Conservation (phyloP, 148 eudicot genomes). For the Linanthus parryae region DNA sequence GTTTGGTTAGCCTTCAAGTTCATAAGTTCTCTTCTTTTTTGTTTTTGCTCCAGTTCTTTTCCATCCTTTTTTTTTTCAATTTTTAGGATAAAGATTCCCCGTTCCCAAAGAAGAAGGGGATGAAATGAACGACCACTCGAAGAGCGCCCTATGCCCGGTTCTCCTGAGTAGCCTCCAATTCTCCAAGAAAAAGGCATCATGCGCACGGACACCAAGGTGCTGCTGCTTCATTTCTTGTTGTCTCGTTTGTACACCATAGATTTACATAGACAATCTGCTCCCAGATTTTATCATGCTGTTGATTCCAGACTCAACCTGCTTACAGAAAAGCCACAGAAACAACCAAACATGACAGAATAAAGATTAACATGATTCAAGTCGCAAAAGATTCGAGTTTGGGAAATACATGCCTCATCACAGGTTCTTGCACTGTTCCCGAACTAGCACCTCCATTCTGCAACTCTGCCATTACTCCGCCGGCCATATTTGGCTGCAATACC, state of each 20-base stretch:
- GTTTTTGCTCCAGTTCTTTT: too few species aligned
- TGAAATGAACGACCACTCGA: too few species aligned
- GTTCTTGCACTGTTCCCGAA: slow-evolving; percentile 38
- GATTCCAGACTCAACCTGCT: slow-evolving; percentile 44
- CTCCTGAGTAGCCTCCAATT: too few species aligned
- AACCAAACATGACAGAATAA: slow-evolving; percentile 28
- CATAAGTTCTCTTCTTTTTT: too few species aligned
- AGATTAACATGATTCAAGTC: slow-evolving; percentile 28
- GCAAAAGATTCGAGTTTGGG: slow-evolving; percentile 13
- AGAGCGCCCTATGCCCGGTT: too few species aligned
- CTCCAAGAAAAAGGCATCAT: neutral
- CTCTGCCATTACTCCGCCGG: slow-evolving; percentile 46
- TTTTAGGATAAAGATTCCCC: too few species aligned
- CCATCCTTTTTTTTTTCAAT: too few species aligned
- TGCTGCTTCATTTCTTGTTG: neutral
- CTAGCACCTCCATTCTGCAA: slow-evolving; percentile 48
- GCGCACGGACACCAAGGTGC: neutral
- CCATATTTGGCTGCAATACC: slow-evolving; percentile 38
- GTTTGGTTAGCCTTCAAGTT: too few species aligned
- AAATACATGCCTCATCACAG: slow-evolving; percentile 56
- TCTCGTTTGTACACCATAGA: neutral
- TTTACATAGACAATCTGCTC: neutral
- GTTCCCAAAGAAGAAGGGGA: too few species aligned
- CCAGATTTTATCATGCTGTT: slow-evolving; percentile 15
- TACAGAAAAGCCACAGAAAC: slow-evolving; percentile 11